Evolutionary conservation across 371 early-diverging fungal genomes (phyloP).

Genomic region (Syncephalastrum monosporum): DNA sequence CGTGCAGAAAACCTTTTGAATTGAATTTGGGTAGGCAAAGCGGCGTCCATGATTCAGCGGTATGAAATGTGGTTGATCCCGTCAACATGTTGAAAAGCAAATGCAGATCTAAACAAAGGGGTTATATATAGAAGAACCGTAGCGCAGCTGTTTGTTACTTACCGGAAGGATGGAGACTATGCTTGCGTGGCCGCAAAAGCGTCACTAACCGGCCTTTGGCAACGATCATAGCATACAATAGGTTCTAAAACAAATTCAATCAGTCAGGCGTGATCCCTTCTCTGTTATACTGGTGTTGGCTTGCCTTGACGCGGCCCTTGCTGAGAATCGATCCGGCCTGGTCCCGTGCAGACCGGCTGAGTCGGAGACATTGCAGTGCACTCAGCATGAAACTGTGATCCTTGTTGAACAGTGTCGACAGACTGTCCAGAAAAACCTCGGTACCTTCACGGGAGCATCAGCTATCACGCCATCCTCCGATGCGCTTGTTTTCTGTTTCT

Average conservation of each 20-base stretch:
- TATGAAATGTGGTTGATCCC: conserved; percentile 70
- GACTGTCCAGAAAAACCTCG: conserved; percentile 82
- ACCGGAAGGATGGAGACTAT: conserved; percentile 80
- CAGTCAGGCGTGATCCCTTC: background rate
- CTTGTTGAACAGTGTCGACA: conserved; percentile 68
- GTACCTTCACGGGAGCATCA: conserved; percentile 56
- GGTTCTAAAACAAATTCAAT: conserved; percentile 31
- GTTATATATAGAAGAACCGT: background rate
- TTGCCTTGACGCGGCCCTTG: conserved; percentile 58
- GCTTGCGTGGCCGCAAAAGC: conserved; percentile 72
- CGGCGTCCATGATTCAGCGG: conserved; percentile 91
- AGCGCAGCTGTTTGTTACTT: background rate
- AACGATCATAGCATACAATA: conserved; percentile 79
- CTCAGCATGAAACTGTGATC: conserved; percentile 78
- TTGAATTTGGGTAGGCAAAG: conserved; percentile 94
- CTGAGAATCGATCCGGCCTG: conserved; percentile 61
- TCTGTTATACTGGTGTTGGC: background rate
- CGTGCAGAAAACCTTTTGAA: conserved; percentile 83
- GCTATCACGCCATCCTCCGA: background rate
- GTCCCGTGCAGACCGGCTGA: conserved; percentile 66
- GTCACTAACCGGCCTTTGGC: conserved; percentile 77
- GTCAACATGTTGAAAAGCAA: conserved; percentile 82
- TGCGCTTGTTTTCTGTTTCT: background rate
- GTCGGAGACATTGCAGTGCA: conserved; percentile 73
- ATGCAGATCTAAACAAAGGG: conserved; percentile 63